Evolutionary conservation across 129 eudicot species (phyloP).

Genomic region (Ambrosia trifida): DNA sequence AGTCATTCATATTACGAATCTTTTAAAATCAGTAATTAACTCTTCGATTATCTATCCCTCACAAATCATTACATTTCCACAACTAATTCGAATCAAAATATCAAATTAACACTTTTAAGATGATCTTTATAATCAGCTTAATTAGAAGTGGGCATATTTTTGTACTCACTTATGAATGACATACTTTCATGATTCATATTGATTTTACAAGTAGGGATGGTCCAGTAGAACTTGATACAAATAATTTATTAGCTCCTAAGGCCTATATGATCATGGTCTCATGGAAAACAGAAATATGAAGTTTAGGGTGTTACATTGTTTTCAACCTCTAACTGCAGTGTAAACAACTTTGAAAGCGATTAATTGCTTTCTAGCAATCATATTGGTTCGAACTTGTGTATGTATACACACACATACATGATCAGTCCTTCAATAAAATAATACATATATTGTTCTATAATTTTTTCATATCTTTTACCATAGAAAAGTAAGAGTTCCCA

Average conservation of each 20-base stretch:
- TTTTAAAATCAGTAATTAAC: too few relatives aligned
- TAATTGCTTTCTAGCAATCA: not conserved
- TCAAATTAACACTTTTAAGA: too few relatives aligned
- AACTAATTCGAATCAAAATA: too few relatives aligned
- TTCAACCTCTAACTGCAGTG: constrained; percentile 28
- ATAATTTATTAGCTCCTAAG: constrained; percentile 7
- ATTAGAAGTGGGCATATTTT: too few relatives aligned
- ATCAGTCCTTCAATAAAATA: not conserved
- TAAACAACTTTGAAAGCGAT: constrained; percentile 41
- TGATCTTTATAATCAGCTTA: too few relatives aligned
- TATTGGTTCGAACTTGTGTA: not conserved
- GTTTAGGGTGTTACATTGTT: constrained; percentile 28
- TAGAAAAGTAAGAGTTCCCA: not conserved
- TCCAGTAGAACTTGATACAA: not conserved
- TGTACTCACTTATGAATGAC: too few relatives aligned
- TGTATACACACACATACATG: not conserved
- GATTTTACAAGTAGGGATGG: not conserved
- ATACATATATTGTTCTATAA: not conserved
- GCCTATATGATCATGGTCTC: constrained; percentile 11
- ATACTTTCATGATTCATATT: too few relatives aligned
- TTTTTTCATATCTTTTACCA: not conserved
- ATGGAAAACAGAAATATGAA: constrained; percentile 7
- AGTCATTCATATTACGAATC: too few relatives aligned
- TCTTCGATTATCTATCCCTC: too few relatives aligned
- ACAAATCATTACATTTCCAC: too few relatives aligned